These are phyloP conservation scores for Solanum chmielewskii DNA, from an alignment of 257 asterid species.

Conservation along the genomic window DNA sequence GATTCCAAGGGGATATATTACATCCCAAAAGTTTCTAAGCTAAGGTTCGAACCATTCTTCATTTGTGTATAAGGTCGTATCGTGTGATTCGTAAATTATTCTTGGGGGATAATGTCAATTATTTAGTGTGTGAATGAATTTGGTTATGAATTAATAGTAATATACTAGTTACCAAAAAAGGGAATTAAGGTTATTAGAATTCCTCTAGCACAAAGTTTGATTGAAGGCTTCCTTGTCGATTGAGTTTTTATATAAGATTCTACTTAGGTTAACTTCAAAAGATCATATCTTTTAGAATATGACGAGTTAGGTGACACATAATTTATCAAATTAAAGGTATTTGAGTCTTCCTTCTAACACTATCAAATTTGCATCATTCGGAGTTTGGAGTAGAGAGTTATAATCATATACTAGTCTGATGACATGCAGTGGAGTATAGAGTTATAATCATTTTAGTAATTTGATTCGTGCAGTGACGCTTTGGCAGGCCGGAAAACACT, in stretches of 20 bases:
- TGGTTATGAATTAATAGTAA: background rate
- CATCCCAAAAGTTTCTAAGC: background rate
- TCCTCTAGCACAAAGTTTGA: background rate
- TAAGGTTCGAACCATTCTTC: background rate
- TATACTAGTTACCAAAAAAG: too few species aligned
- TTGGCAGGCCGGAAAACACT: background rate
- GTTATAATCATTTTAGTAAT: background rate
- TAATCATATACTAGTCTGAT: background rate
- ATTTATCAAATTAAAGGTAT: background rate
- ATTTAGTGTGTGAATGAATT: background rate
- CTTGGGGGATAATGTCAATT: background rate
- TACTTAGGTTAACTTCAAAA: background rate
- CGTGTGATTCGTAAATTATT: too few species aligned
- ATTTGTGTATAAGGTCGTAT: background rate
- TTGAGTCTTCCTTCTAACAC: background rate
- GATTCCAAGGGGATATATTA: background rate
- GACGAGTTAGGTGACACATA: background rate
- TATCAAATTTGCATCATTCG: background rate
- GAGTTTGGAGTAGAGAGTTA: background rate
- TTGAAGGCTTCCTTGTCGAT: background rate
- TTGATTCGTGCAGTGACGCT: too few species aligned
- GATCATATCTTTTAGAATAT: background rate
- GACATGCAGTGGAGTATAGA: background rate
- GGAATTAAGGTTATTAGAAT: too few species aligned
- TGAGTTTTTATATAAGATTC: background rate